A percentile compares a stretch with the other conserved stretches of the same genome.
These are phyloP conservation scores for Cyclospora cayetanensis DNA, from an alignment of 169 alveolate species.

Conservation along the genomic window DNA sequence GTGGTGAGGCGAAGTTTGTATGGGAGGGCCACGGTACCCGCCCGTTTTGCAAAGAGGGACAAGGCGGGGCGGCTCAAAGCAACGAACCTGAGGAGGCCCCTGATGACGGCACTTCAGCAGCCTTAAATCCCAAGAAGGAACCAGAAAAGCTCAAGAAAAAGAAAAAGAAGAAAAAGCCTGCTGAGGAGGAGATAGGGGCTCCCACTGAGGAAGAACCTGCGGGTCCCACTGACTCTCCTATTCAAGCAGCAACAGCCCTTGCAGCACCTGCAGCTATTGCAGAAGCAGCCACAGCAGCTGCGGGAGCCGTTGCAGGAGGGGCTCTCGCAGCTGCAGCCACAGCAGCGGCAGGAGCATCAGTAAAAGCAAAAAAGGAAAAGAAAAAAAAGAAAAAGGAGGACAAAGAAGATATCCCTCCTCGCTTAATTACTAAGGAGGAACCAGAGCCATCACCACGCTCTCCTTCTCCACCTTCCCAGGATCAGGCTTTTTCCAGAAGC, in stretches of 20 bases:
- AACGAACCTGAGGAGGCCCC: background rate
- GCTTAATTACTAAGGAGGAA: background rate
- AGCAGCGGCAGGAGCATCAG: background rate
- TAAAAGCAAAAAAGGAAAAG: background rate
- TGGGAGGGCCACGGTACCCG: slow-evolving; percentile 62
- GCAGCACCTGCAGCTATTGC: background rate
- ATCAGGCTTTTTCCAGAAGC: background rate
- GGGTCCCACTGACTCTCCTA: background rate
- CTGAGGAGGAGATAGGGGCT: background rate
- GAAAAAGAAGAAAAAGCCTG: background rate
- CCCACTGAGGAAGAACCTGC: background rate
- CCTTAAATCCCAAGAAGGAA: background rate
- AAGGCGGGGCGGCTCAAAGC: background rate
- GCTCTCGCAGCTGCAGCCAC: slow-evolving; percentile 5
- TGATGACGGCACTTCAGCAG: background rate
- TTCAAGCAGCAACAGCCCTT: background rate
- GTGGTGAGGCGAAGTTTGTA: slow-evolving; percentile 50
- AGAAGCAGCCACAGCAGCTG: background rate
- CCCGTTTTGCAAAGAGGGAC: background rate
- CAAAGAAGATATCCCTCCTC: background rate
- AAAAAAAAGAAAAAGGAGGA: background rate
- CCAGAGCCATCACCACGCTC: too few species aligned
- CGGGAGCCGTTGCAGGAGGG: background rate
- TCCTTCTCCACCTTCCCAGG: background rate
- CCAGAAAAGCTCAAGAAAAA: slow-evolving; percentile 1